Conservation (phyloP, 2,329 filamentous ascomycete species). For the Colletotrichum coccodes region DNA sequence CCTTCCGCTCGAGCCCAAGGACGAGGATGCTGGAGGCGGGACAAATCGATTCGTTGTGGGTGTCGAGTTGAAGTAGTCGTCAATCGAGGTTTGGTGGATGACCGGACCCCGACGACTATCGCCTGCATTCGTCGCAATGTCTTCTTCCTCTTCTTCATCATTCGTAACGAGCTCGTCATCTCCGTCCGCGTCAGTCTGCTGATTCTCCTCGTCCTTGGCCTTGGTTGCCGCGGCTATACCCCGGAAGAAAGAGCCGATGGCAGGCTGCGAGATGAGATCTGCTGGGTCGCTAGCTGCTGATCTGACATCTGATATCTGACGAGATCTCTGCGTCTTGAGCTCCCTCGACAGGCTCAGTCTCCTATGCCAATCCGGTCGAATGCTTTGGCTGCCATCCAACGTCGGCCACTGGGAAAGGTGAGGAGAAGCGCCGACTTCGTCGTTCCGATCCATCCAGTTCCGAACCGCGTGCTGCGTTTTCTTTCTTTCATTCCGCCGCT, state of each 20-base stretch:
- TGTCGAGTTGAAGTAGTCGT: conserved; percentile 64
- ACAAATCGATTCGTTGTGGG: conserved; percentile 55
- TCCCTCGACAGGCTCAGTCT: conserved; percentile 65
- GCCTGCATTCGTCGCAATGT: conserved; percentile 54
- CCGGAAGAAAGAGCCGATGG: conserved; percentile 30
- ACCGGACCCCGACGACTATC: conserved; percentile 41
- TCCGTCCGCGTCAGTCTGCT: conserved; percentile 84
- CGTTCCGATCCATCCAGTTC: conserved; percentile 86
- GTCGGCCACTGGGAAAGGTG: conserved; percentile 60
- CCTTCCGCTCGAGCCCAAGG: conserved; percentile 38
- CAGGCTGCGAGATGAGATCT: conserved; percentile 61
- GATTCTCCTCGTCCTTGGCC: conserved; percentile 53
- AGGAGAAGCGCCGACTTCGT: conserved; percentile 58
- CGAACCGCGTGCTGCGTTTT: conserved; percentile 86
- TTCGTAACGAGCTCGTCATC: conserved; percentile 91
- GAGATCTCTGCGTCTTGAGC: conserved; percentile 53
- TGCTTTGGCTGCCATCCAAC: conserved; percentile 52
- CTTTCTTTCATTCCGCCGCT: conserved; percentile 70
- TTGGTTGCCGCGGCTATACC: conserved; percentile 27
- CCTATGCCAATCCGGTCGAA: conserved; percentile 57
- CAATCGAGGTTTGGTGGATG: conserved; percentile 41
- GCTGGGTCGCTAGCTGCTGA: conserved; percentile 73
- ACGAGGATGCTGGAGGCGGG: conserved; percentile 39
- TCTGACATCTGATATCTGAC: conserved; percentile 64
- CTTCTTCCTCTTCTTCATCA: conserved; percentile 75